These are phyloP conservation scores for Adansonia gregorii DNA, from an alignment of 441 rosid species.

Conservation along the genomic window DNA sequence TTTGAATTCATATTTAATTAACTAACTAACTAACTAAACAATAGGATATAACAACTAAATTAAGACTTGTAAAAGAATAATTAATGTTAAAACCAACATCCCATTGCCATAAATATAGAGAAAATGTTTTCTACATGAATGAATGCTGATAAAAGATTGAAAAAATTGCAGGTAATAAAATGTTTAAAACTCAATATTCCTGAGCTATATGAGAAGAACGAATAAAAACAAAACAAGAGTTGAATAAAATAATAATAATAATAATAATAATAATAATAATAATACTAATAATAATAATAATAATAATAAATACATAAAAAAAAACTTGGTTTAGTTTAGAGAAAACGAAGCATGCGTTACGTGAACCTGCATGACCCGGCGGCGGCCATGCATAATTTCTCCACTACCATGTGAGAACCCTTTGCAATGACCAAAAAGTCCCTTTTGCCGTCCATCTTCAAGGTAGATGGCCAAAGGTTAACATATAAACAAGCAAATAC, in stretches of 20 bases:
- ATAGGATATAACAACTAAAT: too few species aligned
- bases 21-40: too few species aligned
- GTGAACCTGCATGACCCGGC: conserved; percentile 38
- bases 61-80: background rate
- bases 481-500: too few species aligned
- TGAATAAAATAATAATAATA: background rate
- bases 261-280: background rate
- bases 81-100: background rate
- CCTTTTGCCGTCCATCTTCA: too few species aligned
- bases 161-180: too few species aligned
- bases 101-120: too few species aligned
- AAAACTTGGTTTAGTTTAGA: background rate
- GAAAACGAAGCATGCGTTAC: conserved; percentile 21
- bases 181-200: background rate
- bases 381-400: conserved; percentile 34
- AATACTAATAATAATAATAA: too few species aligned
- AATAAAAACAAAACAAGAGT: background rate
- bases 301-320: too few species aligned
- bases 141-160: too few species aligned
- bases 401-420: background rate
- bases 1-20: background rate
- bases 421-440: background rate
- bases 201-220: background rate
- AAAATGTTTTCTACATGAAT: too few species aligned
- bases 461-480: too few species aligned